A percentile compares a stretch with the other conserved stretches of the same genome.
Evolutionary conservation across 306 rosid species (phyloP).

Genomic region (Prunus persica): DNA sequence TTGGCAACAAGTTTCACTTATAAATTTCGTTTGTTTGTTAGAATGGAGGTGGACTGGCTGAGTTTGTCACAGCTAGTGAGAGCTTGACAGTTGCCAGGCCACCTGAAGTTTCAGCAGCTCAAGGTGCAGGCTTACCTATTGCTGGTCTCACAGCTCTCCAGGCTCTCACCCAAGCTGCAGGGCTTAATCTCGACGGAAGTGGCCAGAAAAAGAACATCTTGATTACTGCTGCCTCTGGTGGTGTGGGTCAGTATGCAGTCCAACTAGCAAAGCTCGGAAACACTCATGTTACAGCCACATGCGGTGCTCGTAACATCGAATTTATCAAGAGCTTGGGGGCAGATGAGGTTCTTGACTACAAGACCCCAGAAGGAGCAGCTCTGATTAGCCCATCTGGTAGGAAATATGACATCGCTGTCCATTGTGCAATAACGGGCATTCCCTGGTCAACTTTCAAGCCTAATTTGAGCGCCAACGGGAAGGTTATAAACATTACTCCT

Average conservation of each 20-base stretch:
- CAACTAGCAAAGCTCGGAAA: constrained; percentile 85
- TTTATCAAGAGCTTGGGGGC: constrained; percentile 69
- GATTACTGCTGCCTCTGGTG: constrained; percentile 87
- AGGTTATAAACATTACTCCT: constrained; percentile 62
- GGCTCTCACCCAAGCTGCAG: constrained; percentile 48
- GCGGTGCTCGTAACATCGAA: constrained; percentile 77
- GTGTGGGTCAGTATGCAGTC: constrained; percentile 80
- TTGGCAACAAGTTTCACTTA: background rate
- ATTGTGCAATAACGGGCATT: constrained; percentile 43
- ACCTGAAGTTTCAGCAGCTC: constrained; percentile 47
- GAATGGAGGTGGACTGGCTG: constrained; percentile 80
- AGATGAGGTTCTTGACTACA: constrained; percentile 77
- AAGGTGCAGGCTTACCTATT: constrained; percentile 56
- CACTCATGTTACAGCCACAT: constrained; percentile 74
- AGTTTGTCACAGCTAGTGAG: constrained; percentile 52
- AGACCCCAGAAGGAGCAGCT: constrained; percentile 65
- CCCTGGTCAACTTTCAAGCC: constrained; percentile 79
- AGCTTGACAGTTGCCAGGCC: constrained; percentile 46
- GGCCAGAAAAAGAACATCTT: constrained; percentile 48
- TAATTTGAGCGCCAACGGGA: constrained; percentile 55
- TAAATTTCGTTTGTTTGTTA: constrained; percentile 15
- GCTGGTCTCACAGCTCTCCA: constrained; percentile 70
- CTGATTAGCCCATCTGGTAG: constrained; percentile 65
- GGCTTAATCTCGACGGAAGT: constrained; percentile 52
- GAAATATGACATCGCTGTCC: constrained; percentile 66